Conservation (phyloP, 805 yeast genomes). For the Zygosaccharomyces gambellarensis region DNA sequence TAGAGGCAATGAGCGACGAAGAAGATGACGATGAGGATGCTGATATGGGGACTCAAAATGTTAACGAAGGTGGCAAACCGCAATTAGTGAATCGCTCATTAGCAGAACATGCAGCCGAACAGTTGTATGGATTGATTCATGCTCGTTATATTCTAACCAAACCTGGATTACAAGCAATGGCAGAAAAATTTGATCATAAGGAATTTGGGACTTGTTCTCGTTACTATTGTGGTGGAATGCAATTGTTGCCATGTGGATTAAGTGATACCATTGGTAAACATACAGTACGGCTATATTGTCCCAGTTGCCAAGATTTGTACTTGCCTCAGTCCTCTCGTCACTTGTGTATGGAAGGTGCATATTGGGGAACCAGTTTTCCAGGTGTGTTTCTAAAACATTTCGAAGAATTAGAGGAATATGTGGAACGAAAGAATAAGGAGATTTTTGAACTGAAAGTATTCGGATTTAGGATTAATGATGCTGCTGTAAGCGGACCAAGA, state of each 20-base stretch:
- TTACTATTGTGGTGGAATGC: slow-evolving; percentile 83
- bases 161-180: slow-evolving; percentile 85
- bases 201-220: slow-evolving; percentile 93
- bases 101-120: slow-evolving; percentile 85
- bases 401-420: slow-evolving; percentile 82
- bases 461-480: slow-evolving; percentile 79
- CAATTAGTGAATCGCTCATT: slow-evolving; percentile 52
- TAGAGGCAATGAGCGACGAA: slow-evolving; percentile 50
- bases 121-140: slow-evolving; percentile 89
- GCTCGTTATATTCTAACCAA: slow-evolving; percentile 86
- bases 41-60: slow-evolving; percentile 15
- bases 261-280: slow-evolving; percentile 88
- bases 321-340: slow-evolving; percentile 83
- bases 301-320: slow-evolving; percentile 88
- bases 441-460: slow-evolving; percentile 68
- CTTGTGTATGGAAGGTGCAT: slow-evolving; percentile 90
- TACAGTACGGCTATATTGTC: slow-evolving; percentile 89
- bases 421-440: slow-evolving; percentile 51
- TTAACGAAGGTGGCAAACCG: slow-evolving; percentile 24
- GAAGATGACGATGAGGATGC: slow-evolving; percentile 27
- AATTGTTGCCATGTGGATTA: slow-evolving; percentile 84
- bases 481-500: slow-evolving; percentile 79
- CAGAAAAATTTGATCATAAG: slow-evolving; percentile 84
- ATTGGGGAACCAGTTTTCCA: slow-evolving; percentile 93
- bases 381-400: slow-evolving; percentile 87